Base-by-base conservation (phyloP, 2,329 filamentous ascomycete species). In the Paraphaeosphaeria sporulosa region DNA sequence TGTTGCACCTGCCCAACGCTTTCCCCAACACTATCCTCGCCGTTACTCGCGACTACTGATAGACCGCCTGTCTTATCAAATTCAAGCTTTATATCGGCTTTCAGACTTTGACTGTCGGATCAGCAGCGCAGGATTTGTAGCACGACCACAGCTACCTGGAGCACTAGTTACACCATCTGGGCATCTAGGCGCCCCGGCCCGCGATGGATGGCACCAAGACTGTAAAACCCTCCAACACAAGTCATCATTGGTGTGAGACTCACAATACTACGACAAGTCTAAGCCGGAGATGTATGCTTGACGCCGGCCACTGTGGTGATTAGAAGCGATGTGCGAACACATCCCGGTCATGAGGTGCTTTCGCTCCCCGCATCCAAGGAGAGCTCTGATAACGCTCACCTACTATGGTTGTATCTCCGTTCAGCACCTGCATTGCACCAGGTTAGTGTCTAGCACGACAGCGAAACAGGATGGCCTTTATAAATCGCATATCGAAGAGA, bases 271-370 rank as follows among this genome's bases (percentile, higher is more conserved):
- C 38, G 38, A 40, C 9, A 2, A 7, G 5, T 40, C 17, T 40
- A 15, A 40, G 17, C 17, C 38, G 17, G 38, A 40, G 38, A 38
- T 43, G 42, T 23, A 10, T 21, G 19, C 42, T 44, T 3, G 42
- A n/a, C 13, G 42, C 21, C 19, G 42, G 19, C 12, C 10, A 19
- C 10, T n/a, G 21, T 47, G 44, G 44, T 23, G 44, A 47, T n/a
- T 30, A 19, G 15, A 2, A 15, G 42, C 44, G 44, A 47, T 47
- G 23, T 27, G 44, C 44, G n/a, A 47, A 47, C 44, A 30, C 23
- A 47, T 47, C 44, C 44, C 19, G 44, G 44, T 30, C n/a, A 47
- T 47, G 44, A 47, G 44, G 44, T 47, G 44, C 44, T 47, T 47
- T 4, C 27, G 44, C 23, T 47, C 44, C 44, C 44, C 44, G 44